Evolutionary conservation across 495 filamentous ascomycete genomes (phyloP).

Genomic region (Rhypophila decipiens): DNA sequence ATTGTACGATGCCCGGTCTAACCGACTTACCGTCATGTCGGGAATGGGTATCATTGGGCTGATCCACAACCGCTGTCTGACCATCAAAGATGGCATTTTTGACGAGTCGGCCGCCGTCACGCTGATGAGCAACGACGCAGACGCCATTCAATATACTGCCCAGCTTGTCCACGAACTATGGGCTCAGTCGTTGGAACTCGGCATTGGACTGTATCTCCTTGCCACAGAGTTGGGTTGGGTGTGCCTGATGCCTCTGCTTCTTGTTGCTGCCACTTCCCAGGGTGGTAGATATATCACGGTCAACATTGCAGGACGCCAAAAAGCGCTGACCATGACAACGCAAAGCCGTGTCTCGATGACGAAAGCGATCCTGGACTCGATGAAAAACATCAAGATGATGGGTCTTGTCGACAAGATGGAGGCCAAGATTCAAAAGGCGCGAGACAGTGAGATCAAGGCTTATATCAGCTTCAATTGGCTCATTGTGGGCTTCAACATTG

Average conservation of each 20-base stretch:
- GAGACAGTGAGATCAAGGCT: conserved; percentile 1
- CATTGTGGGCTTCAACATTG: conserved; percentile 1
- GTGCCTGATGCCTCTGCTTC: conserved; percentile 45
- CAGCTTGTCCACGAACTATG: conserved; percentile 33
- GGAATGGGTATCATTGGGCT: conserved; percentile 50
- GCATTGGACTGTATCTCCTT: conserved; percentile 51
- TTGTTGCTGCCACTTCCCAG: conserved; percentile 32
- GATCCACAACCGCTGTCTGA: conserved; percentile 49
- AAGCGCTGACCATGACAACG: conserved; percentile 41
- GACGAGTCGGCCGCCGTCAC: conserved; percentile 52
- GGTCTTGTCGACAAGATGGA: conserved; percentile 40
- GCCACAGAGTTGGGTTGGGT: conserved; percentile 47
- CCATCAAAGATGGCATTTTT: conserved; percentile 34
- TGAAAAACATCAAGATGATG: conserved; percentile 58
- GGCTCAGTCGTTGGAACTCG: conserved; percentile 51
- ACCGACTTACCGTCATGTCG: conserved; percentile 50
- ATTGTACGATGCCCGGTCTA: conserved; percentile 47
- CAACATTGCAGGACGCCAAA: conserved; percentile 38
- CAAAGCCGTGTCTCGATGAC: conserved; percentile 48
- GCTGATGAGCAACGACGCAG: conserved; percentile 48
- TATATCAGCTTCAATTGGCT: conserved; percentile 4
- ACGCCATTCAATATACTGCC: conserved; percentile 12
- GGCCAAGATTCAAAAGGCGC: conserved; percentile 6
- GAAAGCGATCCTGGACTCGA: conserved; percentile 45
- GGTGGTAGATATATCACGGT: conserved; percentile 34